A percentile compares a stretch with the other conserved stretches of the same genome.
Conservation (phyloP, 2,329 filamentous ascomycete species). For the Hypoxylon sp. region DNA sequence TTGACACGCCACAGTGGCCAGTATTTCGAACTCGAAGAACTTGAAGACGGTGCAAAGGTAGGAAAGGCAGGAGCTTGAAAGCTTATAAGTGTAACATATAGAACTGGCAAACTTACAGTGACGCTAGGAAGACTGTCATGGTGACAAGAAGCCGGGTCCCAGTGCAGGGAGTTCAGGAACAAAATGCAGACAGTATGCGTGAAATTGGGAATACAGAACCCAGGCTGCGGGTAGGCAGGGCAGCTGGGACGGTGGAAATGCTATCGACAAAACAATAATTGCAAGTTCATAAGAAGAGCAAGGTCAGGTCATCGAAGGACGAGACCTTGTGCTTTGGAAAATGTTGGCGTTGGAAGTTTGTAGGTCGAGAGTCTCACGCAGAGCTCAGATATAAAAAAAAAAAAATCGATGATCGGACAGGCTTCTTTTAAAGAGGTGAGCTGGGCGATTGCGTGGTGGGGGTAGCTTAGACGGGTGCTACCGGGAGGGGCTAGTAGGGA, state of each 20-base stretch:
- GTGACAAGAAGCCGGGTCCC: slow-evolving; percentile 37
- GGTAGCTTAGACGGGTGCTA: slow-evolving; percentile 25
- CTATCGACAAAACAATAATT: slow-evolving; percentile 15
- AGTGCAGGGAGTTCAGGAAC: not conserved
- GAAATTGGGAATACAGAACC: slow-evolving; percentile 5
- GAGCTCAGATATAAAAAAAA: slow-evolving; percentile 24
- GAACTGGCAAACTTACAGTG: slow-evolving; percentile 50
- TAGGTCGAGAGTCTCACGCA: slow-evolving; percentile 5
- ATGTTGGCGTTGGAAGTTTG: not conserved
- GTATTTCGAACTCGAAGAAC: not conserved
- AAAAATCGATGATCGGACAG: slow-evolving; percentile 32
- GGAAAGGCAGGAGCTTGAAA: too few relatives aligned
- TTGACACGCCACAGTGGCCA: not conserved
- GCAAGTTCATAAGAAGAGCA: slow-evolving; percentile 32
- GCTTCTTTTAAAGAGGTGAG: slow-evolving; percentile 27
- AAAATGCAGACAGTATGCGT: slow-evolving; percentile 1
- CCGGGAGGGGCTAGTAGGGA: slow-evolving; percentile 28
- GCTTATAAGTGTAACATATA: not conserved
- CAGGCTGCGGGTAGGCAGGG: slow-evolving; percentile 16
- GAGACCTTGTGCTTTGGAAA: slow-evolving; percentile 1
- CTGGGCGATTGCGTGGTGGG: slow-evolving; percentile 24
- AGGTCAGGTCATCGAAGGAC: not conserved
- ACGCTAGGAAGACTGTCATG: slow-evolving; percentile 62
- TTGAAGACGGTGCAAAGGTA: not conserved
- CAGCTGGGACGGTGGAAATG: slow-evolving; percentile 11